Percentiles rank a stretch among this genome's conserved stretches.
Conservation (phyloP, 805 yeast species). For the Metschnikowia gelsemii region DNA sequence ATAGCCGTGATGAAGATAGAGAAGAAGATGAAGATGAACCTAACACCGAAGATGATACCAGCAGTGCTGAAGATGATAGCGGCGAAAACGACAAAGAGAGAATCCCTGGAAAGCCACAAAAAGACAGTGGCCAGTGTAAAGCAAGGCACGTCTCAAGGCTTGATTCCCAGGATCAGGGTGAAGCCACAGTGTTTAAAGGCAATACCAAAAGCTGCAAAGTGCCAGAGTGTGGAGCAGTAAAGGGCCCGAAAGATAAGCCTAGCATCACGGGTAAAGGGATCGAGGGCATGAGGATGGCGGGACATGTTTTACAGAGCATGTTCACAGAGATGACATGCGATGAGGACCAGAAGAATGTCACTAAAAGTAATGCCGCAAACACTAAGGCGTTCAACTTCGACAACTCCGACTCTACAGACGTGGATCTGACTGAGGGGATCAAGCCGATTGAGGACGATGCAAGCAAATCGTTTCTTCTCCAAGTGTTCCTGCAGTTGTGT, state of each 20-base stretch:
- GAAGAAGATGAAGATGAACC: conserved; percentile 1
- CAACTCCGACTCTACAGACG: conserved; percentile 16
- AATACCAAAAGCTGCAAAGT: too few species aligned
- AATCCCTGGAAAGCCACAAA: background rate
- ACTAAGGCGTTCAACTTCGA: conserved; percentile 5
- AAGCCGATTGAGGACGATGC: too few species aligned
- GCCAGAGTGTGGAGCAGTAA: too few species aligned
- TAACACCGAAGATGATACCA: background rate
- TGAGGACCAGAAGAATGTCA: background rate
- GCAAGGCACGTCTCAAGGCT: too few species aligned
- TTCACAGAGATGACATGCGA: background rate
- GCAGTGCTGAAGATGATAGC: background rate
- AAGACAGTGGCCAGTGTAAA: background rate
- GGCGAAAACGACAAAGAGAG: background rate
- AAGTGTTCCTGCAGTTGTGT: conserved; percentile 10
- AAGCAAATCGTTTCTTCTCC: conserved; percentile 2
- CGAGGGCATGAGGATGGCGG: conserved; percentile 9
- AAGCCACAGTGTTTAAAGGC: too few species aligned
- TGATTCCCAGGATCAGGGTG: too few species aligned
- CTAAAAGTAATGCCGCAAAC: background rate
- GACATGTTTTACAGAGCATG: conserved; percentile 9
- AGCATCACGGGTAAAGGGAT: too few species aligned
- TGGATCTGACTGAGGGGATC: conserved; percentile 11
- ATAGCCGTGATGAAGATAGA: background rate
- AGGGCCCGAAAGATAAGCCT: conserved; percentile 1